Base-by-base conservation (phyloP, 352 stramenopile genomes). In the Phytophthora capsici region DNA sequence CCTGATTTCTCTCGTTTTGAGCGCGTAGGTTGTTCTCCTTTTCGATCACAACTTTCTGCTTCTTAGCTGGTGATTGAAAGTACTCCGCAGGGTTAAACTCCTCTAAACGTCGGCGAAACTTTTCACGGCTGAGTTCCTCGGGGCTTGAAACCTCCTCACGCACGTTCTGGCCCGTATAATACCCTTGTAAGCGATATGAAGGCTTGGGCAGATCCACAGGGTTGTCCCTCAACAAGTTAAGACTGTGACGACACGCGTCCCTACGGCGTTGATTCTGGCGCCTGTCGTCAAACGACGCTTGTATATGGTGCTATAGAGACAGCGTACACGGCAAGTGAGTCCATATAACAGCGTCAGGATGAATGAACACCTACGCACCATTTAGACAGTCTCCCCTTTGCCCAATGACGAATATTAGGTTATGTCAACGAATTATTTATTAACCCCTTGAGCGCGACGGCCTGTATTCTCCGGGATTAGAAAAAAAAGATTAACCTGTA, bases 221-320 rank as follows among this genome's bases (percentile, higher is more conserved):
- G 58, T 75, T 83, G 26, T 85, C 66, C 22, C 46, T 45, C 25
- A 63, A 62, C 43, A 93, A 62, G 17, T 69, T 63, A 14, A 66
- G 70, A 71, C 77, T 91, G 69, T 89, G 69, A 25, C 23, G 63
- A 53, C 63, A 59, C 20, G 84, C 82, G 70, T 91, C 81, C 20
- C 60, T 66, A 26, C 73, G 32, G 37, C 82, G 84, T 51, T 80
- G 76, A 47, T 78, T 36, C 62, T 81, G 89, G 56, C 73, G 72
- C 72, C 65, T 80, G 28, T 57, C 49, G 55, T 93, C 82, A 23
- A 86, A 53, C 19, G 69, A 57, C 22, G 48, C 34, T 49, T 80
- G 58, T 6, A 78, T 80, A 49, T 88, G 60, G 72, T 91, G 66
- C 54, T 71, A 38, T 32, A 59, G 28, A 38, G 28, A 14, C 28